These are phyloP conservation scores for Hericium erinaceus DNA, from an alignment of 768 basidiomycete genomes.

Conservation along the genomic window DNA sequence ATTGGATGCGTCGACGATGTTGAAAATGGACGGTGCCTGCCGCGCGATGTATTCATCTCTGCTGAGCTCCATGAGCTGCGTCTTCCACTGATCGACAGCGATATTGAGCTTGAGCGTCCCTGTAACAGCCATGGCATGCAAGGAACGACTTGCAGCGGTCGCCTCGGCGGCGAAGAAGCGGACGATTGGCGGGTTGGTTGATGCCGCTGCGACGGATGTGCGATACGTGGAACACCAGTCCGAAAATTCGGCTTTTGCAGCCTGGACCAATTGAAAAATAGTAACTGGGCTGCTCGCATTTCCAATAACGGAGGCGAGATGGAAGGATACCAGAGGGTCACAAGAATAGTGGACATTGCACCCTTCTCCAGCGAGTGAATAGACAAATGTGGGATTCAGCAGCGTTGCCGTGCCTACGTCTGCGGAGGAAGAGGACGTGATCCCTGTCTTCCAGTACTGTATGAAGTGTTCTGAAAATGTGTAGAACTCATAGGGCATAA, in stretches of 20 bases:
- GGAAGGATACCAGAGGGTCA: slow-evolving; percentile 33
- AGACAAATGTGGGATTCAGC: slow-evolving; percentile 39
- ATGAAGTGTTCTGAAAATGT: slow-evolving; percentile 18
- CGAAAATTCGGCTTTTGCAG: slow-evolving; percentile 26
- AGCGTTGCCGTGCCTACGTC: slow-evolving; percentile 18
- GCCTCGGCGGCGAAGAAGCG: slow-evolving; percentile 35
- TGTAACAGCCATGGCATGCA: not conserved
- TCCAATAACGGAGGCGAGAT: slow-evolving; percentile 27
- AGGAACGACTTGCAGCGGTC: slow-evolving; percentile 23
- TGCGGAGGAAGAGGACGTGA: slow-evolving; percentile 20
- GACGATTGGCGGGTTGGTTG: slow-evolving; percentile 16
- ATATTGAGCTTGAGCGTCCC: not conserved
- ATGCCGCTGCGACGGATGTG: slow-evolving; percentile 4
- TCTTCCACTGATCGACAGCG: slow-evolving; percentile 22
- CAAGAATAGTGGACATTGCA: slow-evolving; percentile 37
- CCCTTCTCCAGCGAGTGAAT: slow-evolving; percentile 27
- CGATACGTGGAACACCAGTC: slow-evolving; percentile 25
- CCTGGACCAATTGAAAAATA: slow-evolving; percentile 20
- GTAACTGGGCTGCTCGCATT: slow-evolving; percentile 9
- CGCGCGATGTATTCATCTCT: slow-evolving; percentile 21
- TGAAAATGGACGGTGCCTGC: slow-evolving; percentile 25
- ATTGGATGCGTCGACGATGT: slow-evolving; percentile 43
- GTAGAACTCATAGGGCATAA: not conserved
- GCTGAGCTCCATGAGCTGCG: slow-evolving; percentile 23
- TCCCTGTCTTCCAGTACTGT: slow-evolving; percentile 34